Evolutionary conservation across 2,329 filamentous ascomycete genomes (phyloP).

Genomic region (Penicillium sp.): DNA sequence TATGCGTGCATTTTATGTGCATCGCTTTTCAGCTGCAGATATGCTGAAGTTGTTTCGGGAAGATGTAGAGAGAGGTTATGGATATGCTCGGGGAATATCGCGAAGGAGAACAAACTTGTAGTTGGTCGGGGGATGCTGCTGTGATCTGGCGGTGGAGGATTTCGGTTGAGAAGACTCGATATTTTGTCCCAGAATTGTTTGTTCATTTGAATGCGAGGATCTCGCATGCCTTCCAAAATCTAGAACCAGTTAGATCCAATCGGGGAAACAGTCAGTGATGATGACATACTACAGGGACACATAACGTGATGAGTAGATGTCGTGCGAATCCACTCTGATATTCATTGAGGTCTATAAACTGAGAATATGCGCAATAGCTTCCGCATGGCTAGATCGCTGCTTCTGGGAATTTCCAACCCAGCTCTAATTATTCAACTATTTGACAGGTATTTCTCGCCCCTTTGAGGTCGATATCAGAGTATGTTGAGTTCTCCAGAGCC

Average conservation of each 20-base stretch:
- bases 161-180: background rate
- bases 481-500: background rate
- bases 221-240: constrained; percentile 24
- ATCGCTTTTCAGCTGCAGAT: constrained; percentile 16
- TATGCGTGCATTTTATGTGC: constrained; percentile 8
- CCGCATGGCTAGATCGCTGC: background rate
- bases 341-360: background rate
- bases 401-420: constrained; percentile 17
- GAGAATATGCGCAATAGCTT: background rate
- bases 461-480: background rate
- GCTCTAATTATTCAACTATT: constrained; percentile 16
- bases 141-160: background rate
- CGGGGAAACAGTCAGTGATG: background rate
- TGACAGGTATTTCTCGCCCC: too few species aligned
- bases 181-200: constrained; percentile 18
- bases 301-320: background rate
- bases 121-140: background rate
- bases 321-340: background rate
- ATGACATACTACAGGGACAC: background rate
- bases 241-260: background rate
- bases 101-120: constrained; percentile 5
- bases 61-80: constrained; percentile 13
- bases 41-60: constrained; percentile 16
- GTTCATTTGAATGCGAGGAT: constrained; percentile 20
- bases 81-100: constrained; percentile 16